Percentiles rank a stretch among this genome's conserved stretches.
Evolutionary conservation across 495 filamentous ascomycete species (phyloP).

Genomic region (Penicillium daleae): DNA sequence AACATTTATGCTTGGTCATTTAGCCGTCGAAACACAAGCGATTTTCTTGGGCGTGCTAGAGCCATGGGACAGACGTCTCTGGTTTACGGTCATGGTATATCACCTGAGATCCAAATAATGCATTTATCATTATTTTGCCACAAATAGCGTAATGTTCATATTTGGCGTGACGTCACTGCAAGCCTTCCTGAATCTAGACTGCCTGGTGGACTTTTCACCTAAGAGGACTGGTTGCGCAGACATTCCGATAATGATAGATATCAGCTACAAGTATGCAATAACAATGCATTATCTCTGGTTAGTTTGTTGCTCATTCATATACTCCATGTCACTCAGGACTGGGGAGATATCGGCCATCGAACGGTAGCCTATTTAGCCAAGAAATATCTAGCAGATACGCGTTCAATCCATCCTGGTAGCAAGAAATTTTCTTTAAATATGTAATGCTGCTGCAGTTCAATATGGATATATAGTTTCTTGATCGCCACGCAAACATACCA

Average conservation of each 20-base stretch:
- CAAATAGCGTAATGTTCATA: neutral
- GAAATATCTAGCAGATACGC: neutral
- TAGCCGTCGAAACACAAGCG: neutral
- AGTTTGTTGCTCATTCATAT: too few species aligned
- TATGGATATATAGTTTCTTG: neutral
- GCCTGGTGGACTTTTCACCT: neutral
- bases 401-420: neutral
- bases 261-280: neutral
- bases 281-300: neutral
- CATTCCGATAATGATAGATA: neutral
- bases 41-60: neutral
- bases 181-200: neutral
- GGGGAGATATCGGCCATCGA: neutral
- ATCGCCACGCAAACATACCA: too few species aligned
- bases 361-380: neutral
- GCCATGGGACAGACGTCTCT: neutral
- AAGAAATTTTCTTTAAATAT: neutral
- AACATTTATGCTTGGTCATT: neutral
- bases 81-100: neutral
- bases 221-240: neutral
- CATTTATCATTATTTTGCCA: neutral
- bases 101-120: neutral
- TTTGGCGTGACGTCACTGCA: neutral
- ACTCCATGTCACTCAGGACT: too few species aligned
- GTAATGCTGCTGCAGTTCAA: neutral